phyloP scores from a whole-genome alignment of 202 grass and related monocot species.

The Zoysia matrella region DNA sequence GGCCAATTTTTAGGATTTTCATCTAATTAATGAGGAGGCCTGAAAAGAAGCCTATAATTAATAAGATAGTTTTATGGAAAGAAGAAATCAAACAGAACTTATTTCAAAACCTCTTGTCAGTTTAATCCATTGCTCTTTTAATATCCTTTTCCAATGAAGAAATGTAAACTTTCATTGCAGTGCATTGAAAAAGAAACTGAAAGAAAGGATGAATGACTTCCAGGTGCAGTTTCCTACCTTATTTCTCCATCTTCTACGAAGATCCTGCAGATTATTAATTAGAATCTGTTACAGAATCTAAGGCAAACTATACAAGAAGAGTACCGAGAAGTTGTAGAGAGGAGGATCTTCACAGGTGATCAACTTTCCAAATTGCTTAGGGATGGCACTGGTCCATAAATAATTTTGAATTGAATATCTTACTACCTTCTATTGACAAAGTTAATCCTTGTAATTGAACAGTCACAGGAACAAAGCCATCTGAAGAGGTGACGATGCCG shows the following conservation, averaged over 20 bases:
- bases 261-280: slow-evolving; percentile 14
- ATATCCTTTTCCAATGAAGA: neutral
- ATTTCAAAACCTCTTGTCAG: neutral
- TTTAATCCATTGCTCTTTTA: neutral
- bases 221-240: slow-evolving; percentile 49
- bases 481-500: slow-evolving; percentile 57
- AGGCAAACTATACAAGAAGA: slow-evolving; percentile 84
- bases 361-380: neutral
- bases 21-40: too few species aligned
- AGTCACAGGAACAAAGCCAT: slow-evolving; percentile 75
- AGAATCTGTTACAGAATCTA: slow-evolving; percentile 53
- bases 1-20: too few species aligned
- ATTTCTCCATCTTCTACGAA: neutral
- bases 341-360: slow-evolving; percentile 73
- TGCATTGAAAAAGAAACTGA: slow-evolving; percentile 79
- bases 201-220: slow-evolving; percentile 87
- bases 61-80: too few species aligned
- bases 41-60: too few species aligned
- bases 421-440: neutral
- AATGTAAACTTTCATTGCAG: slow-evolving; percentile 41
- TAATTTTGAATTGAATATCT: neutral
- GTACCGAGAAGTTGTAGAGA: slow-evolving; percentile 76
- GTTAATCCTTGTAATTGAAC: slow-evolving; percentile 41
- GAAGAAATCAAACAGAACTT: neutral
- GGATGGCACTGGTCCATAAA: slow-evolving; percentile 1